Base-by-base conservation (phyloP, 441 rosid species). In the Mallotus japonicus region DNA sequence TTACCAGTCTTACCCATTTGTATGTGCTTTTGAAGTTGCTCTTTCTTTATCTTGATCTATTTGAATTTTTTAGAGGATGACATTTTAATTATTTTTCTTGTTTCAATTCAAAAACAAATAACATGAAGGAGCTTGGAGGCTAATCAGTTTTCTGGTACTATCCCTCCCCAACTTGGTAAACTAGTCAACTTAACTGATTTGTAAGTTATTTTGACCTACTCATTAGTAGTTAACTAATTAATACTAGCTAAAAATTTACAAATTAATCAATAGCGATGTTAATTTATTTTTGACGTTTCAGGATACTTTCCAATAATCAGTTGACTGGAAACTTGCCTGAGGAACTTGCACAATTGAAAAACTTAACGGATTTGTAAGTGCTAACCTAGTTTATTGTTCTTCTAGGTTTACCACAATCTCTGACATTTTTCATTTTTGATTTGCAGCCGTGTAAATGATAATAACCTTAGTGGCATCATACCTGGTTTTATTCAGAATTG, bases 141-240 rank as follows among this genome's bases (percentile, higher is more conserved):
- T 62, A 75, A 69, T 49, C 69, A 42, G 20, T 62, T 75, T 46
- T 40, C 47, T 55, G 73, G 78, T 5, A 53, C 50, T 11, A 6
- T 75, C 44, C 78, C 78, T 62, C 5, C 2, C 6, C 64, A 75
- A 28, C 73, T 75, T 22, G 78, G 73, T 22, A 46, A 75, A 13
- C 19, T 75, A 32, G 44, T 62, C 22, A 60, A n/a, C 63, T 69
- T 75, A 34, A 28, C 17, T 4, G 1, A 2, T 0, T 63, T 75
- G 78, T 75, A 40, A 69, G 73, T 0, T 50, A 37, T 15, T 0
- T 65, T 47, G 46, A 10, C 8, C 15, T 1, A 34, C 22, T 6
- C 15, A 11, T 1, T 0, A 0, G 28, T 24, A 34, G 40, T 24
- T 56, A 73, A 20, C 28, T 34, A 34, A 3, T 34, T 34, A 3